These are phyloP conservation scores for Eutypella sp. DNA, from an alignment of 2,329 filamentous ascomycete species.

Conservation along the genomic window DNA sequence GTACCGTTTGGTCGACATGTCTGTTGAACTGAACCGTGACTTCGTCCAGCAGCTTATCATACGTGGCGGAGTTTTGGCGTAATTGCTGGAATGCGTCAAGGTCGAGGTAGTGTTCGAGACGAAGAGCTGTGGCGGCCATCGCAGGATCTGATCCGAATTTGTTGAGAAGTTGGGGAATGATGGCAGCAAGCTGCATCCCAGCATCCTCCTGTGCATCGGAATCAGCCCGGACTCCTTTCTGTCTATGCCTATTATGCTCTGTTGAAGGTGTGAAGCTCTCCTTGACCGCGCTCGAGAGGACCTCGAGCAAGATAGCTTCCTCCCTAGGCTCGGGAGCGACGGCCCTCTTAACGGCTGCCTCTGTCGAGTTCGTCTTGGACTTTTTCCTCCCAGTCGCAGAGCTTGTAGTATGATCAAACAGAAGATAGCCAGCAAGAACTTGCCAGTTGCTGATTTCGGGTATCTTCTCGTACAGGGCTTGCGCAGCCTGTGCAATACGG, in stretches of 20 bases:
- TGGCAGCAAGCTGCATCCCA: conserved; percentile 68
- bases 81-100: conserved; percentile 84
- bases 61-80: conserved; percentile 77
- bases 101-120: conserved; percentile 80
- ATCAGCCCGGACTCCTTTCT: conserved; percentile 55
- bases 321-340: conserved; percentile 72
- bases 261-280: conserved; percentile 61
- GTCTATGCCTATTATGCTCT: conserved; percentile 59
- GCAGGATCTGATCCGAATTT: conserved; percentile 90
- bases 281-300: conserved; percentile 78
- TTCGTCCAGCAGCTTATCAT: conserved; percentile 78
- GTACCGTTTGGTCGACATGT: conserved; percentile 81
- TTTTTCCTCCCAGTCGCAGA: conserved; percentile 47
- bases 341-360: conserved; percentile 62
- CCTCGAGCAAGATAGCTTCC: conserved; percentile 80
- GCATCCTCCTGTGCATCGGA: conserved; percentile 71
- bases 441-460: conserved; percentile 83
- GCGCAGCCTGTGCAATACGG: conserved; percentile 78
- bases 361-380: conserved; percentile 51
- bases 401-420: conserved; percentile 81
- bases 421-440: conserved; percentile 77
- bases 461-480: conserved; percentile 79
- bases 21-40: conserved; percentile 90
- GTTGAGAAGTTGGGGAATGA: conserved; percentile 81
- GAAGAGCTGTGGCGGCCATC: conserved; percentile 79